phyloP scores from a whole-genome alignment of 108 stramenopile genomes.

The Thalassiosira profunda region DNA sequence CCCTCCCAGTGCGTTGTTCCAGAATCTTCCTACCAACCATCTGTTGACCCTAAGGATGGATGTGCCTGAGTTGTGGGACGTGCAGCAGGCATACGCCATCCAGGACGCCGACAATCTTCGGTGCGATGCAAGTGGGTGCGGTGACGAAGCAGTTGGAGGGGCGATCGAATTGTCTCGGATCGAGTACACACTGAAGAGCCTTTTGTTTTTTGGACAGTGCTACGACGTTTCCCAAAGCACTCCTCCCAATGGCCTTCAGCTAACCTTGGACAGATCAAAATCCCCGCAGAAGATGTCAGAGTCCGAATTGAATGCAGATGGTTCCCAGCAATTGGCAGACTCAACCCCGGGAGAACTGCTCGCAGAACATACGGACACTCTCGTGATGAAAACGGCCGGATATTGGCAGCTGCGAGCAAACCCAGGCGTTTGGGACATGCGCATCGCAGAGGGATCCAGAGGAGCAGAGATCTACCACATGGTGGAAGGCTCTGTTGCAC shows the following conservation, averaged over 20 bases:
- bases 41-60: slow-evolving; percentile 95
- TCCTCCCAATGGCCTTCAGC: slow-evolving; percentile 96
- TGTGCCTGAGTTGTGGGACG: slow-evolving; percentile 97
- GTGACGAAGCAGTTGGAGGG: slow-evolving; percentile 43
- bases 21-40: slow-evolving; percentile 87
- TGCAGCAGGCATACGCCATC: slow-evolving; percentile 81
- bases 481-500: slow-evolving; percentile 55
- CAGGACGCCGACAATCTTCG: slow-evolving; percentile 98
- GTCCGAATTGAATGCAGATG: slow-evolving; percentile 9
- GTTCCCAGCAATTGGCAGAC: neutral
- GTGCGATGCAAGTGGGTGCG: slow-evolving; percentile 79
- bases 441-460: slow-evolving; percentile 71
- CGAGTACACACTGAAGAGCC: slow-evolving; percentile 86
- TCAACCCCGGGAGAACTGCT: neutral
- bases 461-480: slow-evolving; percentile 94
- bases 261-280: slow-evolving; percentile 72
- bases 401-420: slow-evolving; percentile 98
- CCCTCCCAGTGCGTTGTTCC: slow-evolving; percentile 77
- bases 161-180: slow-evolving; percentile 64
- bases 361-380: slow-evolving; percentile 81
- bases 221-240: slow-evolving; percentile 63
- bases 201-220: slow-evolving; percentile 96
- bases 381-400: slow-evolving; percentile 98
- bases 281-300: slow-evolving; percentile 11
- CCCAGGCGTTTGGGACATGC: slow-evolving; percentile 92